phyloP scores from a whole-genome alignment of 2,329 filamentous ascomycete species.

The Metarhizium album region DNA sequence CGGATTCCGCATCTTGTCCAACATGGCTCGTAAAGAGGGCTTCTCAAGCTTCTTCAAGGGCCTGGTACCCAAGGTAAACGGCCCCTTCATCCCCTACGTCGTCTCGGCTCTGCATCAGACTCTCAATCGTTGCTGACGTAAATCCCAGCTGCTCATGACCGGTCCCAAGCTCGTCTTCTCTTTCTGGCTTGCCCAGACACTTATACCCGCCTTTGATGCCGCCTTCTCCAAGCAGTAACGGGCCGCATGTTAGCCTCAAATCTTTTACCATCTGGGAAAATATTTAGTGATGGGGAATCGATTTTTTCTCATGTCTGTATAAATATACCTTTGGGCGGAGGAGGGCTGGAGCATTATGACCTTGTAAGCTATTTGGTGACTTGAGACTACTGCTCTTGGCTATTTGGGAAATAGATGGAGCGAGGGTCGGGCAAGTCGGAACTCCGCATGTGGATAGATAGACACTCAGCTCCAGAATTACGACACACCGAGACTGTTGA shows the following conservation, averaged over 20 bases:
- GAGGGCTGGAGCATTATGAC: not conserved
- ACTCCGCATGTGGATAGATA: not conserved
- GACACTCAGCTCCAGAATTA: not conserved
- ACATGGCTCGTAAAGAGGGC: constrained; percentile 90
- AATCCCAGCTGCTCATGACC: constrained; percentile 75
- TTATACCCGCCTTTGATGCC: constrained; percentile 81
- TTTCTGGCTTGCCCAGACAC: constrained; percentile 97
- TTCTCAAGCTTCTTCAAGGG: constrained; percentile 92
- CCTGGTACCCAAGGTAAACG: constrained; percentile 67
- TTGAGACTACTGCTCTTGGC: constrained; percentile 1
- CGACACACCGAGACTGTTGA: not conserved
- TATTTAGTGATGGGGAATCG: not conserved
- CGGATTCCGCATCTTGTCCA: constrained; percentile 80
- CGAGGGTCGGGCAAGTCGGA: not conserved
- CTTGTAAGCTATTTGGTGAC: not conserved
- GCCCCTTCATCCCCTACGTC: not conserved
- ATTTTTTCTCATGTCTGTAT: not conserved
- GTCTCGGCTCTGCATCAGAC: not conserved
- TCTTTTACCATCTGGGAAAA: not conserved
- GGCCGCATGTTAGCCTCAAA: not conserved
- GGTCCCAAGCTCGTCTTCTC: constrained; percentile 98
- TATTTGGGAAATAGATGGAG: not conserved
- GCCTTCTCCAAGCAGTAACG: constrained; percentile 19
- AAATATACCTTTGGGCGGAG: not conserved
- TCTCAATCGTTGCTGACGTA: constrained; percentile 1